These are phyloP conservation scores for Microsporum ferrugineum DNA, from an alignment of 2,329 filamentous ascomycete genomes.

Conservation along the genomic window DNA sequence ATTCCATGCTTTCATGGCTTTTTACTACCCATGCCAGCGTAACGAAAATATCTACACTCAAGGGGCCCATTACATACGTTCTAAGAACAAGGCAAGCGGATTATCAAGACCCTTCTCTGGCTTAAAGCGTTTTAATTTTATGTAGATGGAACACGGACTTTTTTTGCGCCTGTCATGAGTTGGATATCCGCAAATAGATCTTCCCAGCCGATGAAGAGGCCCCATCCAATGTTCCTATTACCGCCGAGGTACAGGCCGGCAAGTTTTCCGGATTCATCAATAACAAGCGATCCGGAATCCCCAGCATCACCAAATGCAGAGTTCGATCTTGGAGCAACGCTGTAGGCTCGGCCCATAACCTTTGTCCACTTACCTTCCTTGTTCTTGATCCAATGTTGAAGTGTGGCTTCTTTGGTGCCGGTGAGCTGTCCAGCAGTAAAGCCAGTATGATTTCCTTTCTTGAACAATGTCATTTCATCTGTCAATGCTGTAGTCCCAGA, in stretches of 20 bases:
- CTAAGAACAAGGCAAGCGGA: too few species aligned
- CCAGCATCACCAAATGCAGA: background rate
- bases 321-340: background rate
- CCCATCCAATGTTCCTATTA: background rate
- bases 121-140: background rate
- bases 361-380: constrained; percentile 3
- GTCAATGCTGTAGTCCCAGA: background rate
- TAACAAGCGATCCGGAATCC: background rate
- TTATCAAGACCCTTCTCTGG: too few species aligned
- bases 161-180: background rate
- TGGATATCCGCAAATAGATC: background rate
- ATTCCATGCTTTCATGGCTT: too few species aligned
- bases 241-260: background rate
- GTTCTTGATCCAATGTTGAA: background rate
- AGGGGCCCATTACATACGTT: too few species aligned
- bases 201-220: background rate
- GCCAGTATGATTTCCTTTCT: background rate
- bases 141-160: background rate
- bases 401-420: background rate
- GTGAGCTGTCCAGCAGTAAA: background rate
- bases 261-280: background rate
- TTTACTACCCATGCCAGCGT: too few species aligned
- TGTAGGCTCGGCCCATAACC: background rate
- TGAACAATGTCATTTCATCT: background rate
- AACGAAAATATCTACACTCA: too few species aligned